Evolutionary conservation across 2,329 filamentous ascomycete genomes (phyloP), one percentile per base, ranked within the genome.

Genomic region (Microdochium bolleyi): DNA sequence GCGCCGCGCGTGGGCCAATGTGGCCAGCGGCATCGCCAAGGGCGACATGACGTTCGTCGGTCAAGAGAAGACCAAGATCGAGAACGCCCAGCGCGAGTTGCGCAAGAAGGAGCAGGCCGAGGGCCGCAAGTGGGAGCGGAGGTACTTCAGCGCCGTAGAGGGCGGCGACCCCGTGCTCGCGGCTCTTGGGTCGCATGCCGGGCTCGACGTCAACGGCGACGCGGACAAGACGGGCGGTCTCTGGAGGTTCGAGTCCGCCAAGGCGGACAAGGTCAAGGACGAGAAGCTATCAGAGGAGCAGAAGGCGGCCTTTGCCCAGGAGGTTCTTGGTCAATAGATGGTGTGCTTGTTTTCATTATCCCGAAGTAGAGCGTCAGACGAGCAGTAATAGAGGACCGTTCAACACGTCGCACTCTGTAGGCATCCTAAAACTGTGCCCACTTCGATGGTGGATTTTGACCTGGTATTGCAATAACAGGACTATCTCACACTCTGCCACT

Each of bases 41-140:
- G 87, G 87, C 24, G 85, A 96, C 62, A 87, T 92, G 78, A 83
- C 90, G 53, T 73, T 76, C 5, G 88, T 87, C 0, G 80, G 82
- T 0, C 68, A 70, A 0, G 86, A 91, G 63, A 96, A 96, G 73
- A 81, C 79, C 8, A 83, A 85, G 63, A 88, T 96, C 53, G 91
- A 96, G 67, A 86, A 92, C 62, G 82, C 83, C 25, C 91, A 96
- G 71, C 79, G 91, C 14, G 82, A 86, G 55, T 75, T 92, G 73
- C 80, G 91, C 59, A 76, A 77, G 14, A 62, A 63, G 34, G 73
- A 69, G 54, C 61, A 64, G 48, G 55, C 60, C 1, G 88, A 91
- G 60, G 84, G 84, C 21, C 79, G 79, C 46, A 76, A 82, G 41
- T 99, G 94, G 92, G 80, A 91, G 63, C 80, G 91, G 48, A 80